Percentiles rank a stretch among this genome's conserved stretches.
phyloP scores from a whole-genome alignment of 306 rosid species.

The Ammopiptanthus mongolicus region DNA sequence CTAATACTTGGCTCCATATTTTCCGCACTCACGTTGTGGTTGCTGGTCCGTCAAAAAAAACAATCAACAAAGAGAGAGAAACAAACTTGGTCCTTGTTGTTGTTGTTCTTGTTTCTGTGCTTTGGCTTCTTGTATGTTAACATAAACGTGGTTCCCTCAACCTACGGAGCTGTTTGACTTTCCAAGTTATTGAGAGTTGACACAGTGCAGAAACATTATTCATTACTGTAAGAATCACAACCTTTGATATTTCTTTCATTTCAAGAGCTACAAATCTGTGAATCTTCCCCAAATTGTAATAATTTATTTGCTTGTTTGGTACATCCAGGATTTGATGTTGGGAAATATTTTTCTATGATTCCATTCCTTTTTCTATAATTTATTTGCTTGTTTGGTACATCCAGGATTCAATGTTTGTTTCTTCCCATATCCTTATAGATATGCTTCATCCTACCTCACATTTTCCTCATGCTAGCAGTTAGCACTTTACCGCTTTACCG shows the following conservation, averaged over 20 bases:
- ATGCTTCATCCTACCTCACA: background rate
- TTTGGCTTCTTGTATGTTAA: background rate
- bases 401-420: background rate
- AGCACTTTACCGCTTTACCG: no score
- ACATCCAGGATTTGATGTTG: background rate
- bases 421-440: background rate
- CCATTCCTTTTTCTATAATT: no score
- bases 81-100: no score
- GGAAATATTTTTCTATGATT: background rate
- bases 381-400: background rate
- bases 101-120: no score
- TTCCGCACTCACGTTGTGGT: no score
- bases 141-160: background rate
- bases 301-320: background rate
- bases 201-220: background rate
- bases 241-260: background rate
- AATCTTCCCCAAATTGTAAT: background rate
- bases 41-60: background rate
- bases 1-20: no score
- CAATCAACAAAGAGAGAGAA: no score
- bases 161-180: background rate
- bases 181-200: background rate
- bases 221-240: background rate
- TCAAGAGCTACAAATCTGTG: background rate
- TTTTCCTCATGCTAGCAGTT: no score